Percentiles rank a stretch among this genome's conserved stretches.
phyloP scores from a whole-genome alignment of 2,329 filamentous ascomycete species.

The Teratosphaeria pseudoeucalypti region DNA sequence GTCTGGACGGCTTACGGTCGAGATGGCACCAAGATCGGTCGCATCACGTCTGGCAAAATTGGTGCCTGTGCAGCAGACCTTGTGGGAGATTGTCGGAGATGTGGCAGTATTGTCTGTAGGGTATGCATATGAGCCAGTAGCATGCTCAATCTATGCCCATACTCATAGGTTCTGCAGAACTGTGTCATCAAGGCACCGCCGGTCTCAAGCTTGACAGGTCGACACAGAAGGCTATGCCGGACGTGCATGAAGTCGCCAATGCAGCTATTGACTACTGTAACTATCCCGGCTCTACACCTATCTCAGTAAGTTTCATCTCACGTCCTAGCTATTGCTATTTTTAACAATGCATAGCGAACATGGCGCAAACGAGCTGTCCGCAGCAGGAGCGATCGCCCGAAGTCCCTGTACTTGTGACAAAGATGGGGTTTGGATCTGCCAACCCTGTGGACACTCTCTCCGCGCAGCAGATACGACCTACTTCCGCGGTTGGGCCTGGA shows the following conservation, averaged over 20 bases:
- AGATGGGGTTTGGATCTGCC: constrained; percentile 70
- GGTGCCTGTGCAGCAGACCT: constrained; percentile 77
- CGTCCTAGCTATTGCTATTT: not conserved
- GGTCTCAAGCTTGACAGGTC: constrained; percentile 53
- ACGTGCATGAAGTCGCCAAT: constrained; percentile 66
- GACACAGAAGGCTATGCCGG: constrained; percentile 72
- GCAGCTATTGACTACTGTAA: constrained; percentile 33
- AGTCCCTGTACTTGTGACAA: constrained; percentile 47
- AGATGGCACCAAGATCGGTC: constrained; percentile 23
- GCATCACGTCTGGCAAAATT: constrained; percentile 54
- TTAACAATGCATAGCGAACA: not conserved
- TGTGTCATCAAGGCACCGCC: constrained; percentile 78
- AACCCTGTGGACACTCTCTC: constrained; percentile 67
- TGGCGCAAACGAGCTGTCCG: not conserved
- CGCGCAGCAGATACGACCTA: constrained; percentile 49
- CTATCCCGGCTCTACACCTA: not conserved
- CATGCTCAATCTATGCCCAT: not conserved
- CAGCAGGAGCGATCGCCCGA: not conserved
- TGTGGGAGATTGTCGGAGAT: constrained; percentile 73
- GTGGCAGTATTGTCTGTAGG: constrained; percentile 67
- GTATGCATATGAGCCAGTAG: constrained; percentile 37
- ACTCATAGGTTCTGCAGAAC: constrained; percentile 48
- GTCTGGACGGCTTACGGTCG: constrained; percentile 14
- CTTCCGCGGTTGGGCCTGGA: constrained; percentile 73
- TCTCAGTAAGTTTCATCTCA: not conserved